Evolutionary conservation across 2,329 filamentous ascomycete genomes (phyloP).

Genomic region (Pseudogymnoascus sp.): DNA sequence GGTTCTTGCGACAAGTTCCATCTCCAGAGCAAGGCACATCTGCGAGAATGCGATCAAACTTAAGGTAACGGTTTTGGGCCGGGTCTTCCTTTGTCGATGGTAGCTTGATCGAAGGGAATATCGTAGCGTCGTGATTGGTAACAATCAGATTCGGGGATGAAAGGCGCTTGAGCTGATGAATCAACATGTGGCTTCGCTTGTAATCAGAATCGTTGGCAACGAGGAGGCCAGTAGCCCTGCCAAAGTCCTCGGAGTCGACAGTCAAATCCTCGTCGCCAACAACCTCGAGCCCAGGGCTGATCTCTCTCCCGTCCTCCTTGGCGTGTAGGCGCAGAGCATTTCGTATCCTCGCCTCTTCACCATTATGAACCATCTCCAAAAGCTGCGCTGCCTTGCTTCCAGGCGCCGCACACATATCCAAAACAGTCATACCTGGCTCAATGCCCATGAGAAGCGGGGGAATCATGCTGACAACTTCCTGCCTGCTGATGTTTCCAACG

Average conservation of each 20-base stretch:
- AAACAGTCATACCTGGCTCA: conserved; percentile 79
- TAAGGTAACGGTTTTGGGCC: conserved; percentile 63
- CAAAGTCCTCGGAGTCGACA: conserved; percentile 61
- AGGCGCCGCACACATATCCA: conserved; percentile 93
- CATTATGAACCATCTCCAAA: conserved; percentile 85
- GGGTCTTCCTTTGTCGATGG: conserved; percentile 49
- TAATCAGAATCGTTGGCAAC: conserved; percentile 97
- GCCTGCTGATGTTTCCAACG: conserved; percentile 93
- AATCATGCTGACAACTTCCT: conserved; percentile 99
- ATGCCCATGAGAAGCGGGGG: conserved; percentile 89
- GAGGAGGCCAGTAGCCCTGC: conserved; percentile 80
- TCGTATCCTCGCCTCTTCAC: conserved; percentile 78
- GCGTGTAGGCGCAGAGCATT: conserved; percentile 59
- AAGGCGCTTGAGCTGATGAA: conserved; percentile 94
- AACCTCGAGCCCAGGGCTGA: conserved; percentile 40
- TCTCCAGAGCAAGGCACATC: conserved; percentile 97
- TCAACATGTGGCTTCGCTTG: conserved; percentile 91
- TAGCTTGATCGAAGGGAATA: conserved; percentile 89
- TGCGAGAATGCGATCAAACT: conserved; percentile 92
- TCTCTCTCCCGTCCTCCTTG: conserved; percentile 48
- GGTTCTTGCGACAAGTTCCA: conserved; percentile 87
- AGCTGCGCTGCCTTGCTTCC: conserved; percentile 96
- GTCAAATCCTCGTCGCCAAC: conserved; percentile 40
- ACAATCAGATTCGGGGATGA: conserved; percentile 95
- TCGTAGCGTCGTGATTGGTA: conserved; percentile 93